Evolutionary conservation across 768 basidiomycete species (phyloP).

Genomic region (Rhodosporidiobolus sp.): DNA sequence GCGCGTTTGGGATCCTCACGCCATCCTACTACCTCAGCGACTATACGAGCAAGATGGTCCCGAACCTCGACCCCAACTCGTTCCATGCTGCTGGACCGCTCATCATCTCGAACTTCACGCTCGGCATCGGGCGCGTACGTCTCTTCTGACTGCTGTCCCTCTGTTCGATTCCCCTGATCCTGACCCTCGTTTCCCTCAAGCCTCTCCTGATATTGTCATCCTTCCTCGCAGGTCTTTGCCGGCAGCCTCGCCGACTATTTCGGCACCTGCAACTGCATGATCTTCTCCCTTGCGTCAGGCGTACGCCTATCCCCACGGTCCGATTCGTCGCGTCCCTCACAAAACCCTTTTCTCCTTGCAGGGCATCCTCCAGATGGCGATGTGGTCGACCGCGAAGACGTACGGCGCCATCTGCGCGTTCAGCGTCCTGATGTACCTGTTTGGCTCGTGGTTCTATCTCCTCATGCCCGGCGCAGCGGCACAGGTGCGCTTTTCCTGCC

Average conservation of each 20-base stretch:
- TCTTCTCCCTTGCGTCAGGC: slow-evolving; percentile 30
- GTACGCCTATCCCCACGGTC: too few relatives aligned
- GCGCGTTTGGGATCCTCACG: slow-evolving; percentile 3
- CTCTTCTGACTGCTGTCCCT: too few relatives aligned
- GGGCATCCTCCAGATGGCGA: slow-evolving; percentile 39
- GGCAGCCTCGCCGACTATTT: slow-evolving; percentile 44
- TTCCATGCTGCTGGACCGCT: slow-evolving; percentile 13
- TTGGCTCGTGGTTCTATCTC: slow-evolving; percentile 25
- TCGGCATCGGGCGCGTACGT: slow-evolving; percentile 30
- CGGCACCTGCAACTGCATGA: slow-evolving; percentile 45
- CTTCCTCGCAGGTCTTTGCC: too few relatives aligned
- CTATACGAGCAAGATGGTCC: slow-evolving; percentile 6
- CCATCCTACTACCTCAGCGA: slow-evolving; percentile 23
- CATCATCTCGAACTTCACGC: slow-evolving; percentile 35
- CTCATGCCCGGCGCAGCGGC: slow-evolving; percentile 12
- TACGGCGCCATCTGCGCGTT: slow-evolving; percentile 43
- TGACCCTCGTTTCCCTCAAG: too few relatives aligned
- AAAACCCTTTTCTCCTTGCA: not conserved
- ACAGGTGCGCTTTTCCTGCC: slow-evolving; percentile 7
- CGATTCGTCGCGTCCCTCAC: too few relatives aligned
- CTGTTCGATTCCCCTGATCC: too few relatives aligned
- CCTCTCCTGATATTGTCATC: too few relatives aligned
- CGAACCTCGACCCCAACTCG: slow-evolving; percentile 22
- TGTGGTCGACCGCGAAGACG: slow-evolving; percentile 43
- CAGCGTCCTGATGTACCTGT: slow-evolving; percentile 8